These are phyloP conservation scores for Aschersonia sp. DNA, from an alignment of 2,329 filamentous ascomycete genomes.

Conservation along the genomic window DNA sequence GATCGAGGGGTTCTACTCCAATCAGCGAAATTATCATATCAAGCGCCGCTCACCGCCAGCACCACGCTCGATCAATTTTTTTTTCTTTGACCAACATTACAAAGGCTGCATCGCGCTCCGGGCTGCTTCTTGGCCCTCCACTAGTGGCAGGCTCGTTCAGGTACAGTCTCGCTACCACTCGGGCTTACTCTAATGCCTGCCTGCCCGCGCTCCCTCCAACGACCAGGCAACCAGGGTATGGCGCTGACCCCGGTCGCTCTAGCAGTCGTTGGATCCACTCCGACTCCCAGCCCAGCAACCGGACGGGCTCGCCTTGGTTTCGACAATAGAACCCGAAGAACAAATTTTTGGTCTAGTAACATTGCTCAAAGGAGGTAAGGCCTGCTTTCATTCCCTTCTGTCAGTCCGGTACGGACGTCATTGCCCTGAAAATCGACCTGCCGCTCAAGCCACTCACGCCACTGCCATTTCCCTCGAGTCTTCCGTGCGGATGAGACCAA, in stretches of 20 bases:
- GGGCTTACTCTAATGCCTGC: background rate
- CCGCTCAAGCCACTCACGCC: background rate
- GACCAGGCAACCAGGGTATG: conserved; percentile 2
- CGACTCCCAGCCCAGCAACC: background rate
- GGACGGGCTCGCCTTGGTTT: background rate
- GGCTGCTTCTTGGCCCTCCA: conserved; percentile 2
- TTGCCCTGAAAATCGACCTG: background rate
- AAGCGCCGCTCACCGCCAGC: too few species aligned
- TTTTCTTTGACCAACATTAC: background rate
- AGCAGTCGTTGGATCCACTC: conserved; percentile 1
- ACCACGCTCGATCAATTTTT: background rate
- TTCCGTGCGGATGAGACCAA: background rate
- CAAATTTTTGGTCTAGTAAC: background rate
- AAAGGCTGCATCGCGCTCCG: conserved; percentile 1
- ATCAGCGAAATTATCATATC: too few species aligned
- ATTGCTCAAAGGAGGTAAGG: conserved; percentile 1
- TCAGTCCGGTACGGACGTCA: background rate
- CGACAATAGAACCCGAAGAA: background rate
- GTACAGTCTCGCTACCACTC: conserved; percentile 1
- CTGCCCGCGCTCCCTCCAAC: background rate
- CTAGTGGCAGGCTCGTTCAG: conserved; percentile 2
- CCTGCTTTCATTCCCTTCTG: background rate
- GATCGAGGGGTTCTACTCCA: too few species aligned
- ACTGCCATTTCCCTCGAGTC: background rate
- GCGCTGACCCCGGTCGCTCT: conserved; percentile 4